These are phyloP conservation scores for Erysimum cheiranthoides DNA, from an alignment of 345 rosid species.

Conservation along the genomic window DNA sequence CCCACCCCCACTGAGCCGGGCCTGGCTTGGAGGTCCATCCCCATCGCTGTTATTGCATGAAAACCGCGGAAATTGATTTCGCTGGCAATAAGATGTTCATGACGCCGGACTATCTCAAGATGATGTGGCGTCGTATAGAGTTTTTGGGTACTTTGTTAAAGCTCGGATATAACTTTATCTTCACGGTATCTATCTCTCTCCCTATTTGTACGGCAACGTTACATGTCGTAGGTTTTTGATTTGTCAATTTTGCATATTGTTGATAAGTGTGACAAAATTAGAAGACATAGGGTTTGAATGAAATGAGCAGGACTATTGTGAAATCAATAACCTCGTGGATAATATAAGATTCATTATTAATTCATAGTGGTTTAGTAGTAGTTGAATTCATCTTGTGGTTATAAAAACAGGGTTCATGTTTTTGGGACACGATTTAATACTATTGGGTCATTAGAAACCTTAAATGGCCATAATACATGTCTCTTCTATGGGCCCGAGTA, in stretches of 20 bases:
- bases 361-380: too few relatives aligned
- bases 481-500: too few relatives aligned
- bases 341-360: too few relatives aligned
- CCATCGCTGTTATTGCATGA: conserved; percentile 50
- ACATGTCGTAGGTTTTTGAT: not conserved
- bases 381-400: too few relatives aligned
- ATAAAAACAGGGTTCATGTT: too few relatives aligned
- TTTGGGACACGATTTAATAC: too few relatives aligned
- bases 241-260: not conserved
- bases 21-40: conserved; percentile 48
- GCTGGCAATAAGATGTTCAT: conserved; percentile 51
- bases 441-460: too few relatives aligned
- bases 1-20: too few relatives aligned
- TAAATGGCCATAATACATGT: too few relatives aligned
- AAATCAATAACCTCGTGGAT: too few relatives aligned
- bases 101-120: conserved; percentile 56
- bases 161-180: conserved; percentile 64
- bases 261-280: not conserved
- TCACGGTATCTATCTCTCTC: conserved; percentile 53
- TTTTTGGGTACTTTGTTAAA: conserved; percentile 52
- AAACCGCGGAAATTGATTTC: conserved; percentile 42
- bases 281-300: not conserved
- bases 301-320: too few relatives aligned
- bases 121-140: conserved; percentile 76
- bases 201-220: not conserved